These are phyloP conservation scores for Nigrospora osmanthi DNA, from an alignment of 2,329 filamentous ascomycete genomes.

Conservation along the genomic window DNA sequence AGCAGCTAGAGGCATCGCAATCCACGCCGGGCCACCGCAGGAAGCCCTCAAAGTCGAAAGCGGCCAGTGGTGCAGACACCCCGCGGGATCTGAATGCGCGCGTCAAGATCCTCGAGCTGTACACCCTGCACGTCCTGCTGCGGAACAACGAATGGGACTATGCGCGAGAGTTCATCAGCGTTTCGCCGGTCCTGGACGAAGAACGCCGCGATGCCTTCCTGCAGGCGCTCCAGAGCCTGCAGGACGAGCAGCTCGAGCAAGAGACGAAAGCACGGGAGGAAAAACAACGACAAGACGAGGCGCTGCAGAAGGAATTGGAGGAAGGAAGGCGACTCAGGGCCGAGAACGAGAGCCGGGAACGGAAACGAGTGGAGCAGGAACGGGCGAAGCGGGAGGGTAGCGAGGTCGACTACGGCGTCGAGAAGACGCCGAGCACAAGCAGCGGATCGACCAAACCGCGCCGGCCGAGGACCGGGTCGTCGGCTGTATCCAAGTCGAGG, in stretches of 20 bases:
- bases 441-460: conserved; percentile 25
- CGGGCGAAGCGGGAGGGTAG: conserved; percentile 39
- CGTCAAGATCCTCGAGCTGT: conserved; percentile 89
- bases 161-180: conserved; percentile 79
- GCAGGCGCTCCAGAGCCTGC: conserved; percentile 73
- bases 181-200: conserved; percentile 83
- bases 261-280: conserved; percentile 57
- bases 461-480: conserved; percentile 20
- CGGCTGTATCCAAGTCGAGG: conserved; percentile 18
- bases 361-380: conserved; percentile 46
- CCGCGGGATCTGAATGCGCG: conserved; percentile 77
- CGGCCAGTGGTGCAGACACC: conserved; percentile 63
- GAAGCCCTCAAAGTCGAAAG: conserved; percentile 34
- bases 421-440: conserved; percentile 35
- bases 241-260: conserved; percentile 74
- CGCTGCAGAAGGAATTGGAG: conserved; percentile 47
- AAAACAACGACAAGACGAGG: conserved; percentile 46
- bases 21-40: conserved; percentile 19
- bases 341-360: conserved; percentile 52
- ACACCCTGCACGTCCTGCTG: conserved; percentile 89
- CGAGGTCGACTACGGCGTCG: conserved; percentile 64
- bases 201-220: conserved; percentile 85
- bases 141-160: conserved; percentile 96
- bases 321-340: conserved; percentile 45
- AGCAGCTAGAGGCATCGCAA: conserved; percentile 46